Conservation (phyloP, 2,329 filamentous ascomycete species). For the Nigrospora osmanthi region DNA sequence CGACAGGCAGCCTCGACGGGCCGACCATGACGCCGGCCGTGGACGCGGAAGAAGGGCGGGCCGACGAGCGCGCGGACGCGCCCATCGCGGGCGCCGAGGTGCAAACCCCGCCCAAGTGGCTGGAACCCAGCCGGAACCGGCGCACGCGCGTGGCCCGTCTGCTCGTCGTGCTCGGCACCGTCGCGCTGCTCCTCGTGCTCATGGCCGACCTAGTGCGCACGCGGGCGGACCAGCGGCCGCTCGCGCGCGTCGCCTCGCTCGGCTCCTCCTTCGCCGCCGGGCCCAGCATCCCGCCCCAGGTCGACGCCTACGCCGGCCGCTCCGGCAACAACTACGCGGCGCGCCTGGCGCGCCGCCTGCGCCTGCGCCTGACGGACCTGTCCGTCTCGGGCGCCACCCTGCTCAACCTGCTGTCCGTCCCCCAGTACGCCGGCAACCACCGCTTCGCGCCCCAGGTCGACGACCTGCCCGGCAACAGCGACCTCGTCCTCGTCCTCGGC, state of each 20-base stretch:
- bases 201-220: neutral
- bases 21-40: no score
- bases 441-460: slow-evolving; percentile 25
- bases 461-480: slow-evolving; percentile 21
- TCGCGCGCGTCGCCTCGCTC: slow-evolving; percentile 18
- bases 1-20: no score
- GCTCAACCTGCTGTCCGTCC: slow-evolving; percentile 24
- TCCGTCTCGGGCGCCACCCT: slow-evolving; percentile 28
- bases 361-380: slow-evolving; percentile 17
- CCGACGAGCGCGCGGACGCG: no score
- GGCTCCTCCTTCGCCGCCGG: slow-evolving; percentile 23
- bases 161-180: neutral
- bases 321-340: slow-evolving; percentile 27
- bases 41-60: no score
- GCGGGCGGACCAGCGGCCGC: neutral
- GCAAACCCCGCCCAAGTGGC: no score
- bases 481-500: slow-evolving; percentile 26
- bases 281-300: slow-evolving; percentile 23
- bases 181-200: neutral
- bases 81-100: no score
- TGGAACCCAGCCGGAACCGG: no score
- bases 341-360: slow-evolving; percentile 16
- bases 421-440: slow-evolving; percentile 16
- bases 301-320: slow-evolving; percentile 17
- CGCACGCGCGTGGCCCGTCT: neutral